phyloP scores from a whole-genome alignment of 257 asterid species.

The Penstemon eatonii region DNA sequence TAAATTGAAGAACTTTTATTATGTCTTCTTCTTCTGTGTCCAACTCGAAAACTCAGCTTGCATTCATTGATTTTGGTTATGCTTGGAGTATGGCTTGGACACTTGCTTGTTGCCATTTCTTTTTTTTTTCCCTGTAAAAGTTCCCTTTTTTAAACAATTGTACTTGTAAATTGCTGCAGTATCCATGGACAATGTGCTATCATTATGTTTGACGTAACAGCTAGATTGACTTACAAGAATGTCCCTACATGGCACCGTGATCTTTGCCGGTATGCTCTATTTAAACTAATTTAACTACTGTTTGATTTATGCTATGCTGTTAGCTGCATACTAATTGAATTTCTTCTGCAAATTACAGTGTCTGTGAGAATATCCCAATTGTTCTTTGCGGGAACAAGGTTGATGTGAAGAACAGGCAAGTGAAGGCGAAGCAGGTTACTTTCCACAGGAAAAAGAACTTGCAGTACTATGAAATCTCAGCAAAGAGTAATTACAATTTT shows the following conservation, averaged over 20 bases:
- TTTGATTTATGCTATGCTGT: not conserved
- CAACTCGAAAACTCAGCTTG: not conserved
- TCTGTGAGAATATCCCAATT: slow-evolving; percentile 84
- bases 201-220: slow-evolving; percentile 91
- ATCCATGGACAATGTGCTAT: slow-evolving; percentile 94
- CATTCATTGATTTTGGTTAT: not conserved
- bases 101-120: not conserved
- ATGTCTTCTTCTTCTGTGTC: not conserved
- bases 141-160: not conserved
- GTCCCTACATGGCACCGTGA: slow-evolving; percentile 98
- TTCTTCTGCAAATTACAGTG: slow-evolving; percentile 40
- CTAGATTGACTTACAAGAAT: slow-evolving; percentile 87
- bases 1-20: slow-evolving; percentile 1
- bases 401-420: slow-evolving; percentile 90
- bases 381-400: slow-evolving; percentile 93
- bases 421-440: slow-evolving; percentile 86
- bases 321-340: not conserved
- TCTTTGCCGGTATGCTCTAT: slow-evolving; percentile 65
- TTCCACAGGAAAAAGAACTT: slow-evolving; percentile 90
- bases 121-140: not conserved
- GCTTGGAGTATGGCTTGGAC: not conserved
- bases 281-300: not conserved
- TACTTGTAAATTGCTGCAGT: slow-evolving; percentile 40
- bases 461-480: slow-evolving; percentile 87
- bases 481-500: slow-evolving; percentile 83